Evolutionary conservation across 441 rosid species (phyloP).

Genomic region (Francoa sonchifolia): DNA sequence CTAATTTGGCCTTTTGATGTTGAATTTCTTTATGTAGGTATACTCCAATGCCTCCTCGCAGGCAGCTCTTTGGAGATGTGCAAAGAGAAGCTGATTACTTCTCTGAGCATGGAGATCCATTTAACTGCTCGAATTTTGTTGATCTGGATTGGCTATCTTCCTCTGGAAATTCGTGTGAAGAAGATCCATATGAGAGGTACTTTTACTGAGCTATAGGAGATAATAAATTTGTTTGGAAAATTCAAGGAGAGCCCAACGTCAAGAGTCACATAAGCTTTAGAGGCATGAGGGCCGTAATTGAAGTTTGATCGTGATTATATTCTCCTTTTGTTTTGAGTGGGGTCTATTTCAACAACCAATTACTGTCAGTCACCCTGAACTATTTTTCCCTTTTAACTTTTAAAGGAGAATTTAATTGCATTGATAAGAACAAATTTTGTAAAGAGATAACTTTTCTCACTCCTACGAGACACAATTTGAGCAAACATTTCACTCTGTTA

Average conservation of each 20-base stretch:
- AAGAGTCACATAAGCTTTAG: background rate
- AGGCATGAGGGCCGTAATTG: too few relatives aligned
- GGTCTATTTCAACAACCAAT: too few relatives aligned
- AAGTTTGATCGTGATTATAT: too few relatives aligned
- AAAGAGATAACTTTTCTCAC: too few relatives aligned
- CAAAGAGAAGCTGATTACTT: conserved; percentile 39
- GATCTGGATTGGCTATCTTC: conserved; percentile 84
- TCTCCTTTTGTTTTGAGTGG: too few relatives aligned
- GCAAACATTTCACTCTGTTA: too few relatives aligned
- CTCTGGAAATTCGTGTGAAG: conserved; percentile 65
- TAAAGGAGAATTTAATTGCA: too few relatives aligned
- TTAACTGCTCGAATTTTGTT: conserved; percentile 67
- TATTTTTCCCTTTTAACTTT: too few relatives aligned
- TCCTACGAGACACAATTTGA: too few relatives aligned
- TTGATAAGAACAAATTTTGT: too few relatives aligned
- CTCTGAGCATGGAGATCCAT: conserved; percentile 42
- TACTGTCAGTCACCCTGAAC: too few relatives aligned
- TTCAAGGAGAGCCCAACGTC: conserved; percentile 2
- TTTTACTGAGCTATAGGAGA: background rate
- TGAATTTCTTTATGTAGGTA: conserved; percentile 28
- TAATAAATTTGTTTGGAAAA: background rate
- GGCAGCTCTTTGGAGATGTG: conserved; percentile 56
- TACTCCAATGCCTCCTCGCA: conserved; percentile 49
- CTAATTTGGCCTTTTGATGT: conserved; percentile 7
- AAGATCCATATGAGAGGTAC: conserved; percentile 70